A percentile compares a stretch with the other conserved stretches of the same genome.
Conservation (phyloP, 495 filamentous ascomycete species). For the Letharia lupina region DNA sequence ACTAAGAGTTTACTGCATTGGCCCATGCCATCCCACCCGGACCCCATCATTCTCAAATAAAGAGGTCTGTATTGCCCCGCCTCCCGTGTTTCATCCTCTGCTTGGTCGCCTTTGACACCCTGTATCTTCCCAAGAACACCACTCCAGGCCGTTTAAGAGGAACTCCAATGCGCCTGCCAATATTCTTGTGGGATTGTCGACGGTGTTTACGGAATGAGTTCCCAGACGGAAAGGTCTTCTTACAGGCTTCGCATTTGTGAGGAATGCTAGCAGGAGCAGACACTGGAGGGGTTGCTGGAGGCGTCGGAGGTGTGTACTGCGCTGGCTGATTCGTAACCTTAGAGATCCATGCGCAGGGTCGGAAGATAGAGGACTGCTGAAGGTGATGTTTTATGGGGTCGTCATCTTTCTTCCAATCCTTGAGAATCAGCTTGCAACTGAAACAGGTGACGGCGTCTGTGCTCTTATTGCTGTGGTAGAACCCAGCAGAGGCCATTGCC, state of each 20-base stretch:
- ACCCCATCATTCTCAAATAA: background rate
- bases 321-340: slow-evolving; percentile 14
- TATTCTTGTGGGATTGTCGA: slow-evolving; percentile 1
- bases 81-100: background rate
- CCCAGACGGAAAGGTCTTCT: slow-evolving; percentile 14
- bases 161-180: slow-evolving; percentile 1
- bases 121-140: slow-evolving; percentile 5
- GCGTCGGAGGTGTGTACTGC: slow-evolving; percentile 5
- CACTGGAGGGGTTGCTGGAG: background rate
- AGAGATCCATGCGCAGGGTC: slow-evolving; percentile 11
- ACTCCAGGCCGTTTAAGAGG: slow-evolving; percentile 1
- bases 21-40: background rate
- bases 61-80: background rate
- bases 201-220: slow-evolving; percentile 15
- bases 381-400: slow-evolving; percentile 16
- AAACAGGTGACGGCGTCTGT: slow-evolving; percentile 20
- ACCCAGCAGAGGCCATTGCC: slow-evolving; percentile 17
- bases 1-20: background rate
- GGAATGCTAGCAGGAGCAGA: slow-evolving; percentile 2
- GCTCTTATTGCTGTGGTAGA: slow-evolving; percentile 19
- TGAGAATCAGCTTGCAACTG: slow-evolving; percentile 9
- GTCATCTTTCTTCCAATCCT: slow-evolving; percentile 13
- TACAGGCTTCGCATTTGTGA: slow-evolving; percentile 15
- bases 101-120: slow-evolving; percentile 10
- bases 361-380: background rate